A percentile compares a stretch with the other conserved stretches of the same genome.
phyloP scores from a whole-genome alignment of 1,284 basidiomycete genomes.

The Melampsora larici-populina region DNA sequence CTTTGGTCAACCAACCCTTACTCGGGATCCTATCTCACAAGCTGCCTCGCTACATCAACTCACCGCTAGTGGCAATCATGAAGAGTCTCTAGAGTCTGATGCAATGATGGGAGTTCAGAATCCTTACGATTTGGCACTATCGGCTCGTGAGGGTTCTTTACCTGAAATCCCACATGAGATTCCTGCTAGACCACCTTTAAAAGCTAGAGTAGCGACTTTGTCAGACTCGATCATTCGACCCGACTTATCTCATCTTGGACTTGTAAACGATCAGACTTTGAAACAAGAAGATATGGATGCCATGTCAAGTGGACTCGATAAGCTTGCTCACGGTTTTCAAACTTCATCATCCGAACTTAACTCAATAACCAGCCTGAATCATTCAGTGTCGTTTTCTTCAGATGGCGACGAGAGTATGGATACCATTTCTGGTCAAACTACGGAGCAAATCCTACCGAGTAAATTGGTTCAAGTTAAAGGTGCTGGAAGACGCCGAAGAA shows the following conservation, averaged over 20 bases:
- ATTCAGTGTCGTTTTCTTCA: not conserved
- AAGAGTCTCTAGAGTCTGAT: slow-evolving; percentile 28
- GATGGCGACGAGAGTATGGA: not conserved
- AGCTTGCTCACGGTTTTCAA: slow-evolving; percentile 39
- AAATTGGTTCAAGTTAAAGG: slow-evolving; percentile 40
- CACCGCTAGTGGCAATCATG: slow-evolving; percentile 18
- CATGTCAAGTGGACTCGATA: slow-evolving; percentile 41
- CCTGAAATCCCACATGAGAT: slow-evolving; percentile 19
- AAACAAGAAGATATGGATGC: slow-evolving; percentile 15
- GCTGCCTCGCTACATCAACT: slow-evolving; percentile 36
- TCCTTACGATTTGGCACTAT: not conserved
- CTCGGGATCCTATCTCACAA: slow-evolving; percentile 26
- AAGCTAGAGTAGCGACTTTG: slow-evolving; percentile 18
- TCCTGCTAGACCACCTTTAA: slow-evolving; percentile 27
- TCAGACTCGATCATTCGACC: slow-evolving; percentile 7
- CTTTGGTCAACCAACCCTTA: not conserved
- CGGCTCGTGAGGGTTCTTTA: not conserved
- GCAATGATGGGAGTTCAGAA: not conserved
- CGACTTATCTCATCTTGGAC: not conserved
- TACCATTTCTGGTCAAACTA: not conserved
- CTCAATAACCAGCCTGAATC: too few species aligned
- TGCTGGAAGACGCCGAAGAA: slow-evolving; percentile 35
- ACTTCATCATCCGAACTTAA: not conserved
- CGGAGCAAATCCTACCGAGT: slow-evolving; percentile 4
- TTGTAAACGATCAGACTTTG: not conserved